These are phyloP conservation scores for Fusarium avenaceum DNA, from an alignment of 2,329 filamentous ascomycete genomes.

Conservation along the genomic window DNA sequence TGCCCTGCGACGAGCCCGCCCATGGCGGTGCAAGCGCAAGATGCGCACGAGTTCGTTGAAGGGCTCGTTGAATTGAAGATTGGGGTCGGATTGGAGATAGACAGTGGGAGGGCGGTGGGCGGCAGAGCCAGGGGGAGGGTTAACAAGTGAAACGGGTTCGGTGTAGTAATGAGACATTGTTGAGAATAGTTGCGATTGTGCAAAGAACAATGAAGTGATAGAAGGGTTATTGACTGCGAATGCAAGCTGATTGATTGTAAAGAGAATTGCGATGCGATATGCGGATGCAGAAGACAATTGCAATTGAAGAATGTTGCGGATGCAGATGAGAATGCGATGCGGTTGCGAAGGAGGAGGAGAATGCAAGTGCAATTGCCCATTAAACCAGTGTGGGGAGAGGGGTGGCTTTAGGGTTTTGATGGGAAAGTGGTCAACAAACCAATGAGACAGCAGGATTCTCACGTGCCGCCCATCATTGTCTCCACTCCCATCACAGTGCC, in stretches of 20 bases:
- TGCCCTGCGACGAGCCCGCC: too few relatives aligned
- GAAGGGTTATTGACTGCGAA: not conserved
- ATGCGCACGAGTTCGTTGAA: too few relatives aligned
- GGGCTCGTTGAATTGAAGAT: not conserved
- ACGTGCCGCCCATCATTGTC: not conserved
- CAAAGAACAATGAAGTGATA: not conserved
- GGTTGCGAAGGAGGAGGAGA: too few relatives aligned
- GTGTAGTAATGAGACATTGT: conserved; percentile 4
- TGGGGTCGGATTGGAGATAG: too few relatives aligned
- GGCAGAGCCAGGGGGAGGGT: too few relatives aligned
- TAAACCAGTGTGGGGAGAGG: not conserved
- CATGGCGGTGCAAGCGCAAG: too few relatives aligned
- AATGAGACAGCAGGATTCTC: not conserved
- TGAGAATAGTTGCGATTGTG: not conserved
- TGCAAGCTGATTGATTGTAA: conserved; percentile 1
- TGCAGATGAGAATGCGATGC: not conserved
- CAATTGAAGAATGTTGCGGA: conserved; percentile 9
- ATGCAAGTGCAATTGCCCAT: not conserved
- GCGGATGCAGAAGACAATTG: not conserved
- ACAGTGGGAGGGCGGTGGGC: too few relatives aligned
- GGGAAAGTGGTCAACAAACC: not conserved
- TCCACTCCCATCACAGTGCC: not conserved
- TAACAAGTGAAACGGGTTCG: too few relatives aligned
- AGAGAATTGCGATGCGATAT: not conserved
- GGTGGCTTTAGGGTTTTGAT: conserved; percentile 11